A percentile compares a stretch with the other conserved stretches of the same genome.
Conservation (phyloP, 306 rosid species). For the Nissolia schottii region DNA sequence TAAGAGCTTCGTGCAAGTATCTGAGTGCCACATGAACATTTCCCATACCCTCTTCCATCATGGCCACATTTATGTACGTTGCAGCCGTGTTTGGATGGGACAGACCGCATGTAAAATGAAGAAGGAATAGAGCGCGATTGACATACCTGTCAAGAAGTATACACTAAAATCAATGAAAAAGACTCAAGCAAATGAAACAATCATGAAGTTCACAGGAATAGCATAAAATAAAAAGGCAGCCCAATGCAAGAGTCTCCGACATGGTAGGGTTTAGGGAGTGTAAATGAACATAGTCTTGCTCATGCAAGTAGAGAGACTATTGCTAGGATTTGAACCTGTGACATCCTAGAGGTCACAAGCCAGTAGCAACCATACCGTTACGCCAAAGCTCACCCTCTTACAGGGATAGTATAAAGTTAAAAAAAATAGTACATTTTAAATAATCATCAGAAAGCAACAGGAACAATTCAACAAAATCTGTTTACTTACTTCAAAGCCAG, state of each 20-base stretch:
- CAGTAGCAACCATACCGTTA: too few species aligned
- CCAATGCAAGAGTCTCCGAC: too few species aligned
- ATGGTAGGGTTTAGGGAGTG: too few species aligned
- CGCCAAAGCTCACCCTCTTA: too few species aligned
- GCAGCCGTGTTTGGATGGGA: slow-evolving; percentile 99
- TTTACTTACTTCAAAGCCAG: slow-evolving; percentile 86
- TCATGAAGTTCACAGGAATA: background rate
- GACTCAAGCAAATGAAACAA: background rate
- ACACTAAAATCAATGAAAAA: slow-evolving; percentile 26
- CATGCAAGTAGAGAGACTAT: too few species aligned
- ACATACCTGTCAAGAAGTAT: slow-evolving; percentile 59
- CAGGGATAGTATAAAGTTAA: too few species aligned
- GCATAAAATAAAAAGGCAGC: background rate
- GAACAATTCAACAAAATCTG: background rate
- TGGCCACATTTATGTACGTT: slow-evolving; percentile 92
- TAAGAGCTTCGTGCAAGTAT: slow-evolving; percentile 95
- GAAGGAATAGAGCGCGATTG: slow-evolving; percentile 92
- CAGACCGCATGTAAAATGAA: slow-evolving; percentile 89
- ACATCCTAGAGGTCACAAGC: too few species aligned
- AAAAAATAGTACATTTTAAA: slow-evolving; percentile 19
- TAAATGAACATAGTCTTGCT: too few species aligned
- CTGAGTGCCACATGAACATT: slow-evolving; percentile 95
- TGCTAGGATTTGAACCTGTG: too few species aligned
- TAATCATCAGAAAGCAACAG: slow-evolving; percentile 11
- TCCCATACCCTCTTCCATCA: slow-evolving; percentile 99